Conservation (phyloP, 2,329 filamentous ascomycete species). For the Sarocladium strictum region DNA sequence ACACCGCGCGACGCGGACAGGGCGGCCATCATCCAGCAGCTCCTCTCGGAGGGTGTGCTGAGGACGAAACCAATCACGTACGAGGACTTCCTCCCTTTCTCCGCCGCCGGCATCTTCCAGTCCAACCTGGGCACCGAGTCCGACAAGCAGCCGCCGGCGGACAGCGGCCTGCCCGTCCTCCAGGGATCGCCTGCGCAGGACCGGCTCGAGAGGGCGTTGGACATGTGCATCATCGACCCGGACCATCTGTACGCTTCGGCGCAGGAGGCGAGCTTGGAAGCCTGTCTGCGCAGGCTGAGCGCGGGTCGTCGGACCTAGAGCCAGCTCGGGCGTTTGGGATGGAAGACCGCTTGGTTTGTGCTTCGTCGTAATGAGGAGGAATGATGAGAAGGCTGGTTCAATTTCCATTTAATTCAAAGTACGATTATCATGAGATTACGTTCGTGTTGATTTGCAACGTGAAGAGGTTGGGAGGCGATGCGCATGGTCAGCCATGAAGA, state of each 20-base stretch:
- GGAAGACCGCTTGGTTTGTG: too few relatives aligned
- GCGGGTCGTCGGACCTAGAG: too few relatives aligned
- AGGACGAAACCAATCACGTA: conserved; percentile 38
- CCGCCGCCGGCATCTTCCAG: conserved; percentile 42
- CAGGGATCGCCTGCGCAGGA: not conserved
- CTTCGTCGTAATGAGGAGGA: too few relatives aligned
- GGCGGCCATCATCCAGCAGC: conserved; percentile 7
- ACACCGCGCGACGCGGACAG: not conserved
- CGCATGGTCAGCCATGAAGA: too few relatives aligned
- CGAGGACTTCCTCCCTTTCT: conserved; percentile 45
- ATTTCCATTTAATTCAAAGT: too few relatives aligned
- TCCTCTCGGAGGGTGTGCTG: conserved; percentile 25
- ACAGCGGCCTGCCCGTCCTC: not conserved
- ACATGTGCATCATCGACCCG: not conserved
- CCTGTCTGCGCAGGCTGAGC: not conserved
- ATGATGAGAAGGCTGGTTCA: too few relatives aligned
- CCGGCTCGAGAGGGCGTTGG: not conserved
- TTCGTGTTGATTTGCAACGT: too few relatives aligned
- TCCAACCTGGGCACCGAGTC: conserved; percentile 33
- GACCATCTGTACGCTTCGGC: not conserved
- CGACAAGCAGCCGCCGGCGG: not conserved
- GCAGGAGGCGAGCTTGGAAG: not conserved
- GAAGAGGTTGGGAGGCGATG: too few relatives aligned
- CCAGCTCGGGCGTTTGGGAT: too few relatives aligned
- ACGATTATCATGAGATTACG: too few relatives aligned